Evolutionary conservation across 805 yeast genomes (phyloP).

Genomic region (Kuraishia ogatae): DNA sequence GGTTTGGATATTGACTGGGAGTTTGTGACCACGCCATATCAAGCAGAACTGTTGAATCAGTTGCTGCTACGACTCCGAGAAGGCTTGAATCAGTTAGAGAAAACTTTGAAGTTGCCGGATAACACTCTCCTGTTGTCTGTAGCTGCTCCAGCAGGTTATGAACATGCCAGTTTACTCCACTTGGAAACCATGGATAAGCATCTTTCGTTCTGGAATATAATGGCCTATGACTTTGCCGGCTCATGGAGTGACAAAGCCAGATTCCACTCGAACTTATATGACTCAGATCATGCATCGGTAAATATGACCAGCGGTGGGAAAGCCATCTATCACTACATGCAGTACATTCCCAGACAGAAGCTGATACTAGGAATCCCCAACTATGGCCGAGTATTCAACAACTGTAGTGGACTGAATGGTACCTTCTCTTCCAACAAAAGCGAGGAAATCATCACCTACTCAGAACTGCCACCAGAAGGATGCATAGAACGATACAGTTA

Average conservation of each 20-base stretch:
- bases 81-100: constrained; percentile 29
- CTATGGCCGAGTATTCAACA: constrained; percentile 47
- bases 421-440: constrained; percentile 30
- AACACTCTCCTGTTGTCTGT: constrained; percentile 43
- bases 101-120: constrained; percentile 5
- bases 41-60: constrained; percentile 34
- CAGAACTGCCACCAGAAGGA: constrained; percentile 38
- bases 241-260: constrained; percentile 56
- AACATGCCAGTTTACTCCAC: constrained; percentile 32
- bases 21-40: constrained; percentile 47
- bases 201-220: constrained; percentile 70
- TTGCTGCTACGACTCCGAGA: constrained; percentile 24
- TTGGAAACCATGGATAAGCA: constrained; percentile 47
- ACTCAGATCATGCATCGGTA: constrained; percentile 7
- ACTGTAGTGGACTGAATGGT: constrained; percentile 31
- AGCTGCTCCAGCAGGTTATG: constrained; percentile 67
- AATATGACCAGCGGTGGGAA: constrained; percentile 33
- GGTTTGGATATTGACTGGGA: constrained; percentile 97
- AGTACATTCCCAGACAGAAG: constrained; percentile 39
- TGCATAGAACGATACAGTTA: constrained; percentile 43
- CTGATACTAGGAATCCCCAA: constrained; percentile 80
- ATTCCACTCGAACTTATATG: constrained; percentile 64
- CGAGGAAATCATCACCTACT: constrained; percentile 44
- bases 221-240: constrained; percentile 89
- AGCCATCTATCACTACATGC: constrained; percentile 31